These are phyloP conservation scores for Colletotrichum higginsianum DNA, from an alignment of 2,329 filamentous ascomycete genomes.

Conservation along the genomic window DNA sequence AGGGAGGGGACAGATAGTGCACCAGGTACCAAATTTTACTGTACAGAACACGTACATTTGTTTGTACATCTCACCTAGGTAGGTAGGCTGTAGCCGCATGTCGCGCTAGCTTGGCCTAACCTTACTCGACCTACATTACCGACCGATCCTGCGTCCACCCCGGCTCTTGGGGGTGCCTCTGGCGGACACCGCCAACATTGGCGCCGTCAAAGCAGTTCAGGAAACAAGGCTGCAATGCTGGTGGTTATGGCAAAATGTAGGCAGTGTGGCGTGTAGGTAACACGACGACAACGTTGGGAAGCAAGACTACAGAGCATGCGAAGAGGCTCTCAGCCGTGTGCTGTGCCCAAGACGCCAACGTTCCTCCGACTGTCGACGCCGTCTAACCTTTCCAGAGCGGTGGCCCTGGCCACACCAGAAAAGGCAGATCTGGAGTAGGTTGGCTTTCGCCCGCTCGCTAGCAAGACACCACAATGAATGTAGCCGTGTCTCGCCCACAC, in stretches of 20 bases:
- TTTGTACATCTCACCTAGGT: neutral
- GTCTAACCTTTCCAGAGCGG: neutral
- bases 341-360: no score
- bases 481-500: conserved; percentile 3
- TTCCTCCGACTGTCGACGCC: no score
- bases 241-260: neutral
- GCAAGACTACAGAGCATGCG: conserved; percentile 7
- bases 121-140: conserved; percentile 35
- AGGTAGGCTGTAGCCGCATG: neutral
- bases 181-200: neutral
- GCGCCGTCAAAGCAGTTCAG: neutral
- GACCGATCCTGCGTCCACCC: conserved; percentile 38
- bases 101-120: conserved; percentile 27
- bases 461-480: neutral
- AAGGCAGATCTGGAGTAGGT: neutral
- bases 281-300: neutral
- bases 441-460: neutral
- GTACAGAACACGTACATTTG: neutral
- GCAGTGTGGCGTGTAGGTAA: no score
- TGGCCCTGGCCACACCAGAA: neutral
- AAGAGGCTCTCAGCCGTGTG: neutral
- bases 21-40: neutral
- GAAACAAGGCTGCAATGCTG: conserved; percentile 1
- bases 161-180: neutral
- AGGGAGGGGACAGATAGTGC: conserved; percentile 8